These are phyloP conservation scores for Aspergillus cristatus DNA, from an alignment of 495 filamentous ascomycete genomes.

Conservation along the genomic window DNA sequence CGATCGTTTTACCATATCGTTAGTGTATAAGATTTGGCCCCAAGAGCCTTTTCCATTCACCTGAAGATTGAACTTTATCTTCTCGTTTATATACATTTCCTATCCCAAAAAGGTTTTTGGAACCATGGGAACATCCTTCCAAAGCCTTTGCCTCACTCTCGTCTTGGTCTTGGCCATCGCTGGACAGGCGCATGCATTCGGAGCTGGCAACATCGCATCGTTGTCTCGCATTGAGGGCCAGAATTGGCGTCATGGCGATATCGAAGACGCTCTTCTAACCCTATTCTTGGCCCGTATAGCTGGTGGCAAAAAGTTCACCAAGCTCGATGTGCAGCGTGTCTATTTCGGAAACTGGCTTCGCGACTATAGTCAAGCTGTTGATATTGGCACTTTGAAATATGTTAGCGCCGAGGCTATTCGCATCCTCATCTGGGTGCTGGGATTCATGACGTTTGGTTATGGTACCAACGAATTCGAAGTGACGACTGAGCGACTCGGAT, in stretches of 20 bases:
- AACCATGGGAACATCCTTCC: slow-evolving; percentile 19
- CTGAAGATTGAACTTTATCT: no score
- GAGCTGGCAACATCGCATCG: slow-evolving; percentile 76
- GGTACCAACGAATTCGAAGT: slow-evolving; percentile 91
- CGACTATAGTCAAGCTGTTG: slow-evolving; percentile 58
- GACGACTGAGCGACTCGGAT: slow-evolving; percentile 75
- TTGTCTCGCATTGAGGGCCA: slow-evolving; percentile 70
- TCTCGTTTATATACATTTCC: no score
- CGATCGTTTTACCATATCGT: no score
- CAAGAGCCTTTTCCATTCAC: no score
- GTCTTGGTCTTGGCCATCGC: slow-evolving; percentile 52
- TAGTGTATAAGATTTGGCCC: no score
- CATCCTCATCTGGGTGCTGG: slow-evolving; percentile 59
- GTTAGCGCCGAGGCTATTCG: slow-evolving; percentile 85
- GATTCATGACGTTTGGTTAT: slow-evolving; percentile 56
- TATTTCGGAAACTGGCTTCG: slow-evolving; percentile 91
- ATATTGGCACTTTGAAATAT: slow-evolving; percentile 80
- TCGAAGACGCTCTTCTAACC: slow-evolving; percentile 77
- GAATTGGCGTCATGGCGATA: slow-evolving; percentile 88
- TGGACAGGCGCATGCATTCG: slow-evolving; percentile 66
- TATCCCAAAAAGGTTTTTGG: neutral
- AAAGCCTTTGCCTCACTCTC: slow-evolving; percentile 33
- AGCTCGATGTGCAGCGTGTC: slow-evolving; percentile 76
- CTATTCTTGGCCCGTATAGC: slow-evolving; percentile 66
- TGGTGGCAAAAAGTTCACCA: slow-evolving; percentile 78